Evolutionary conservation across 2,329 filamentous ascomycete species (phyloP).

Genomic region (Colletotrichum lini): DNA sequence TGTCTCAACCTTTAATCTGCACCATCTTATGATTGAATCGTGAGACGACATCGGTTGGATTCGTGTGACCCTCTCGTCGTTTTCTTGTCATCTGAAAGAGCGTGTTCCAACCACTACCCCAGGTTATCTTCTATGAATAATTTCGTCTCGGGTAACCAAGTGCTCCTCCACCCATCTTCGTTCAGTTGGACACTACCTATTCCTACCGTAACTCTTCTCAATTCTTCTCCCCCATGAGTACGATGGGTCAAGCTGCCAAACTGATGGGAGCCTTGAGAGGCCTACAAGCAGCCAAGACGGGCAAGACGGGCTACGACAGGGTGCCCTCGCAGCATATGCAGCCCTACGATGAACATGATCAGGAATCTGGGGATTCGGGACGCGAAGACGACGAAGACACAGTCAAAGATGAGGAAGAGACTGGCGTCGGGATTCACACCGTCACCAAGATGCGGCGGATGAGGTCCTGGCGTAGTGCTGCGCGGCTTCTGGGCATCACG

Average conservation of each 20-base stretch:
- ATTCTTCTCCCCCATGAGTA: neutral
- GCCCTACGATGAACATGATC: neutral
- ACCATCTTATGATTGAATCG: no score
- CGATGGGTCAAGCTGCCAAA: constrained; percentile 1
- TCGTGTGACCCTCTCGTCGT: no score
- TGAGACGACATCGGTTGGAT: no score
- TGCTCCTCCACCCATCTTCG: no score
- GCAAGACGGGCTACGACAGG: neutral
- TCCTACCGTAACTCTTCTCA: neutral
- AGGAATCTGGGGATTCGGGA: neutral
- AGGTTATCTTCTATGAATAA: no score
- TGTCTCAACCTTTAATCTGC: no score
- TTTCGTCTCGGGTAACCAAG: neutral
- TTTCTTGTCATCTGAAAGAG: neutral
- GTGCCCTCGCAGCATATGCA: neutral
- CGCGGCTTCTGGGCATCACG: constrained; percentile 1
- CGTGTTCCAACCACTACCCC: neutral
- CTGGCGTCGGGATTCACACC: neutral
- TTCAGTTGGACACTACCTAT: no score
- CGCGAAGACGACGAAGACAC: neutral
- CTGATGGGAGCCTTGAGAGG: constrained; percentile 1
- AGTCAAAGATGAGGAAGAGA: neutral
- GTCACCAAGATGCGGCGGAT: neutral
- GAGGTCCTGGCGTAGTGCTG: constrained; percentile 3
- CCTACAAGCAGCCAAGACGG: neutral